Evolutionary conservation across 805 yeast genomes (phyloP).

Genomic region (Clavispora phyllophila): DNA sequence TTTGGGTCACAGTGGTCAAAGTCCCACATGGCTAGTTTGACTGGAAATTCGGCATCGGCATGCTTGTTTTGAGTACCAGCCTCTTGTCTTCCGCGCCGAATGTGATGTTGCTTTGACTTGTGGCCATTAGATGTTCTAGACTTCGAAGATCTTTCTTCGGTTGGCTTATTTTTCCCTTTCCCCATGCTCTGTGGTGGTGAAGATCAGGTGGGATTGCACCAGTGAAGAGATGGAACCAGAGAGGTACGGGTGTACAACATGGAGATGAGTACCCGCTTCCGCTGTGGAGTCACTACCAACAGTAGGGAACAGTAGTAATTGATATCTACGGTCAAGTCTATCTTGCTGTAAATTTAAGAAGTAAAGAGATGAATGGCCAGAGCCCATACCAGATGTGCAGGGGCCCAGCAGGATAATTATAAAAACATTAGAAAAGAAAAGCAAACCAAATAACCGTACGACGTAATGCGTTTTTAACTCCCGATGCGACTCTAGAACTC

Average conservation of each 20-base stretch:
- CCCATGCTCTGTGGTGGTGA: conserved; percentile 34
- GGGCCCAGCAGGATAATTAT: conserved; percentile 10
- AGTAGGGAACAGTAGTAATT: too few relatives aligned
- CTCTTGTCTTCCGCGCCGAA: conserved; percentile 34
- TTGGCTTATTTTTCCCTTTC: conserved; percentile 51
- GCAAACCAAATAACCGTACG: background rate
- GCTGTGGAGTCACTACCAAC: too few relatives aligned
- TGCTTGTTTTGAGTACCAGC: conserved; percentile 19
- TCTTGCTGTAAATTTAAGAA: background rate
- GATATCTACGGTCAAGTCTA: background rate
- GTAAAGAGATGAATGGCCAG: conserved; percentile 9
- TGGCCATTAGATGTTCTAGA: conserved; percentile 50
- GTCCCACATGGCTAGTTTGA: conserved; percentile 97
- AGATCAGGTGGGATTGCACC: background rate
- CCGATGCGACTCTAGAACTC: conserved; percentile 52
- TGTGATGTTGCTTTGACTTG: conserved; percentile 49
- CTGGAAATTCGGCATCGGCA: conserved; percentile 50
- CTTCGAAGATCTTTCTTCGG: conserved; percentile 35
- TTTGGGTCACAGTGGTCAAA: conserved; percentile 98
- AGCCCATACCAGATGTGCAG: conserved; percentile 12
- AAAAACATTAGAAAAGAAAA: conserved; percentile 1
- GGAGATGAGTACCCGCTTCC: too few relatives aligned
- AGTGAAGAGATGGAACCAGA: background rate
- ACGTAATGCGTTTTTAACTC: background rate
- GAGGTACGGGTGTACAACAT: conserved; percentile 1